phyloP scores from a whole-genome alignment of 345 rosid species.

The Acer saccharum region DNA sequence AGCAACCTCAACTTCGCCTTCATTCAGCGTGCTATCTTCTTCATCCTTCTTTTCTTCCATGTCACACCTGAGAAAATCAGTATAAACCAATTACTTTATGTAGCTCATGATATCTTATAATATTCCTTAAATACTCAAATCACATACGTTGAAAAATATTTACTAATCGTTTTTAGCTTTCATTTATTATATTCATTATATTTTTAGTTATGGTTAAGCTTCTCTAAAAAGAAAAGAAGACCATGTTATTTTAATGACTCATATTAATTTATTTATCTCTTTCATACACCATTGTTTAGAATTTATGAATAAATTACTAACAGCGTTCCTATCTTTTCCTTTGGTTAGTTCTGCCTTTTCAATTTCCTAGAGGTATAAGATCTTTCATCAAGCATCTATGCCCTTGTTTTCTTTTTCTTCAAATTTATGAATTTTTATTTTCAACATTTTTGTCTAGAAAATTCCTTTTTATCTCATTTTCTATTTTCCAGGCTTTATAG shows the following conservation, averaged over 20 bases:
- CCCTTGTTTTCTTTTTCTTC: too few relatives aligned
- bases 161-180: background rate
- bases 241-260: too few relatives aligned
- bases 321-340: background rate
- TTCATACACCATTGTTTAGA: background rate
- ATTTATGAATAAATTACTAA: background rate
- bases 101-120: background rate
- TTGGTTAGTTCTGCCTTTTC: background rate
- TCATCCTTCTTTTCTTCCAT: constrained; percentile 99
- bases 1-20: constrained; percentile 95
- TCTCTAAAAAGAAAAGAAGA: too few relatives aligned
- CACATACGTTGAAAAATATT: background rate
- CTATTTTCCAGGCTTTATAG: background rate
- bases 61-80: constrained; percentile 63
- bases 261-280: too few relatives aligned
- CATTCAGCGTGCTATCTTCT: constrained; percentile 93
- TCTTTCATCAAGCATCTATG: too few relatives aligned
- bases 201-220: too few relatives aligned
- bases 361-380: background rate
- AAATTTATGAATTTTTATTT: too few relatives aligned
- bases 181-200: too few relatives aligned
- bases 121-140: background rate
- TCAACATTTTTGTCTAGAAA: background rate
- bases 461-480: background rate
- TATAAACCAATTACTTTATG: background rate